Evolutionary conservation across 805 yeast species (phyloP).

Genomic region (Candida anglica): DNA sequence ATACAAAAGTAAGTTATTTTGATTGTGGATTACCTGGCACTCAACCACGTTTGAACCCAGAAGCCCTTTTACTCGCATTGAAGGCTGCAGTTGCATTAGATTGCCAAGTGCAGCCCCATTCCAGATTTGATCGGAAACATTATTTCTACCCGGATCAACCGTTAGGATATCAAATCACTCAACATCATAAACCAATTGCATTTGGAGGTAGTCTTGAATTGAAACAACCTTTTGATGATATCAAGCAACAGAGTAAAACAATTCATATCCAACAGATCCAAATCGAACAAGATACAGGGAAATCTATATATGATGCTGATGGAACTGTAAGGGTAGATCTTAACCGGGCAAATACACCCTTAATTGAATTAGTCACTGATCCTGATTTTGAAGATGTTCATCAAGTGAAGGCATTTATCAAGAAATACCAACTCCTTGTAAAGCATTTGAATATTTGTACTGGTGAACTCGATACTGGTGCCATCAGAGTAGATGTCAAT

Average conservation of each 20-base stretch:
- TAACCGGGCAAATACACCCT: conserved; percentile 81
- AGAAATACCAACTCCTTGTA: conserved; percentile 72
- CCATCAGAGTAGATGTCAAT: conserved; percentile 92
- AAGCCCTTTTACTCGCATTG: conserved; percentile 67
- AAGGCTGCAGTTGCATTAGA: conserved; percentile 70
- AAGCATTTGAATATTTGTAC: conserved; percentile 69
- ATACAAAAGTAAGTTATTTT: conserved; percentile 66
- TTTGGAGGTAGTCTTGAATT: conserved; percentile 56
- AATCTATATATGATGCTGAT: conserved; percentile 52
- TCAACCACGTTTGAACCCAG: conserved; percentile 75
- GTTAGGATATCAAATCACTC: conserved; percentile 92
- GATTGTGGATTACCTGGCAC: conserved; percentile 92
- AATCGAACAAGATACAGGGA: conserved; percentile 93
- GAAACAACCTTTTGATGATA: conserved; percentile 49
- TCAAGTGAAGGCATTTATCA: conserved; percentile 74
- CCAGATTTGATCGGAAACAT: conserved; percentile 89
- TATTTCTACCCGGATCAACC: conserved; percentile 98
- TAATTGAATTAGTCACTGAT: conserved; percentile 85
- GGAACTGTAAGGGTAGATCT: conserved; percentile 57
- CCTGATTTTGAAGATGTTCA: conserved; percentile 74
- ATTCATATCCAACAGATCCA: conserved; percentile 79
- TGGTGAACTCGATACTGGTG: conserved; percentile 92
- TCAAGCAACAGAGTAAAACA: conserved; percentile 35
- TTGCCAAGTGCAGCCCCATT: conserved; percentile 49
- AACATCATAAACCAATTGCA: conserved; percentile 78